phyloP scores from a whole-genome alignment of 1,284 basidiomycete genomes.

The Xerocomus nothofagi region DNA sequence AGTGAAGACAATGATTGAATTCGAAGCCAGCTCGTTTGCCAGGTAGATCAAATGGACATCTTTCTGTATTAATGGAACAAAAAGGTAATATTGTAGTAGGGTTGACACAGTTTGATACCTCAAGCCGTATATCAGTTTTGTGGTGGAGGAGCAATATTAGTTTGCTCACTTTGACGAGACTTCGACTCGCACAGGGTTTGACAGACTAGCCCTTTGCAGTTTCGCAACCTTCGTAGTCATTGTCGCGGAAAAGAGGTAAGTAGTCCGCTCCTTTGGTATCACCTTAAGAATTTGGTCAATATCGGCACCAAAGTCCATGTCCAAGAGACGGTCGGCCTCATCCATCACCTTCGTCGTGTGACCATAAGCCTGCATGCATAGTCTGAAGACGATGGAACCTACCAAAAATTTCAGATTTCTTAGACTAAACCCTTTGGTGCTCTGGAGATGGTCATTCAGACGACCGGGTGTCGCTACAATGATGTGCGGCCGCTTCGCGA shows the following conservation, averaged over 20 bases:
- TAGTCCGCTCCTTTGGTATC: slow-evolving; percentile 92
- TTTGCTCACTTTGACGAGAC: slow-evolving; percentile 83
- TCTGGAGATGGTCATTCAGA: slow-evolving; percentile 94
- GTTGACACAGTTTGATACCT: slow-evolving; percentile 98
- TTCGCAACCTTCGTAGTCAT: slow-evolving; percentile 99
- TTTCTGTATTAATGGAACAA: slow-evolving; percentile 92
- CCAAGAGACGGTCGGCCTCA: slow-evolving; percentile 94
- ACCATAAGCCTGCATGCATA: slow-evolving; percentile 7
- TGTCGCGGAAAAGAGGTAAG: slow-evolving; percentile 98
- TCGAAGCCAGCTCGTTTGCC: slow-evolving; percentile 86
- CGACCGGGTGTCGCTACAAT: slow-evolving; percentile 98
- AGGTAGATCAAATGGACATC: slow-evolving; percentile 92
- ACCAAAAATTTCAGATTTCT: slow-evolving; percentile 89
- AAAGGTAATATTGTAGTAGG: slow-evolving; percentile 92
- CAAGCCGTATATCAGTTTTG: slow-evolving; percentile 5
- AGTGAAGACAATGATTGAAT: slow-evolving; percentile 96
- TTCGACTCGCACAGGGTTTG: slow-evolving; percentile 94
- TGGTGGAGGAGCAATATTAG: background rate
- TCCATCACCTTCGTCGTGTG: slow-evolving; percentile 75
- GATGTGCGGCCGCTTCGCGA: slow-evolving; percentile 93
- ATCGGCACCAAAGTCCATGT: slow-evolving; percentile 96
- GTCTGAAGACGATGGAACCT: slow-evolving; percentile 5
- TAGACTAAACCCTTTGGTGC: slow-evolving; percentile 96
- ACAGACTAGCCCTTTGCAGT: slow-evolving; percentile 92
- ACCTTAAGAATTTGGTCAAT: slow-evolving; percentile 98